Evolutionary conservation across 2,329 filamentous ascomycete species (phyloP).

Genomic region (Apiospora phragmitis): DNA sequence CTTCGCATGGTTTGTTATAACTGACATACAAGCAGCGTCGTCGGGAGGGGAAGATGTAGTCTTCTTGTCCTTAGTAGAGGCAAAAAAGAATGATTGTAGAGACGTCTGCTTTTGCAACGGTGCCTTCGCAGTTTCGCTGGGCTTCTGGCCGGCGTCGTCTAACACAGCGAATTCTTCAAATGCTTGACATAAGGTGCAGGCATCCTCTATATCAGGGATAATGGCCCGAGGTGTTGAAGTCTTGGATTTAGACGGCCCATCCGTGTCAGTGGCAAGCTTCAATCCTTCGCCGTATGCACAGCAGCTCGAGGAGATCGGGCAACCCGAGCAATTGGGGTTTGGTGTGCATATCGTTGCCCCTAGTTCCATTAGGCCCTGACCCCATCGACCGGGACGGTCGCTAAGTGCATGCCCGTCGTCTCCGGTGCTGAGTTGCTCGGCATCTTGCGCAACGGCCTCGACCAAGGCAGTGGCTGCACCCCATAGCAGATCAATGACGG

Average conservation of each 20-base stretch:
- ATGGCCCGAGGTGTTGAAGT: background rate
- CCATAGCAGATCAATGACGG: conserved; percentile 56
- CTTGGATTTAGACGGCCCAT: background rate
- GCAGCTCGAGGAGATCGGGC: conserved; percentile 53
- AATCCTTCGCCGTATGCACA: conserved; percentile 51
- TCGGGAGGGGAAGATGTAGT: conserved; percentile 12
- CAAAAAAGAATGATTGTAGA: conserved; percentile 30
- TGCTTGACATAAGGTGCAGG: conserved; percentile 48
- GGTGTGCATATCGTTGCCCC: conserved; percentile 64
- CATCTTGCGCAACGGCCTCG: conserved; percentile 47
- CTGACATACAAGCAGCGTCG: conserved; percentile 30
- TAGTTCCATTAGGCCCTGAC: conserved; percentile 66
- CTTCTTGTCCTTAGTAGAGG: conserved; percentile 14
- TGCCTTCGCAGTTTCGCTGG: conserved; percentile 16
- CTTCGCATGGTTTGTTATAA: conserved; percentile 45
- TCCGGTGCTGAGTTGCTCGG: conserved; percentile 18
- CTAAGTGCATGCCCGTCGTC: conserved; percentile 32
- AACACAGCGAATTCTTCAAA: conserved; percentile 38
- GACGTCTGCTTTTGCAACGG: conserved; percentile 23
- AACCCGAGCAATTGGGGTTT: conserved; percentile 54
- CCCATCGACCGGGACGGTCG: conserved; percentile 59
- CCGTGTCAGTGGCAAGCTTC: conserved; percentile 23
- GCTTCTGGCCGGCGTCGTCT: conserved; percentile 21
- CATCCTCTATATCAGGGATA: conserved; percentile 49
- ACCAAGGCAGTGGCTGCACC: conserved; percentile 57